These are phyloP conservation scores for Coccomyxa sp. DNA, from an alignment of 139 green algal genomes.

Conservation along the genomic window DNA sequence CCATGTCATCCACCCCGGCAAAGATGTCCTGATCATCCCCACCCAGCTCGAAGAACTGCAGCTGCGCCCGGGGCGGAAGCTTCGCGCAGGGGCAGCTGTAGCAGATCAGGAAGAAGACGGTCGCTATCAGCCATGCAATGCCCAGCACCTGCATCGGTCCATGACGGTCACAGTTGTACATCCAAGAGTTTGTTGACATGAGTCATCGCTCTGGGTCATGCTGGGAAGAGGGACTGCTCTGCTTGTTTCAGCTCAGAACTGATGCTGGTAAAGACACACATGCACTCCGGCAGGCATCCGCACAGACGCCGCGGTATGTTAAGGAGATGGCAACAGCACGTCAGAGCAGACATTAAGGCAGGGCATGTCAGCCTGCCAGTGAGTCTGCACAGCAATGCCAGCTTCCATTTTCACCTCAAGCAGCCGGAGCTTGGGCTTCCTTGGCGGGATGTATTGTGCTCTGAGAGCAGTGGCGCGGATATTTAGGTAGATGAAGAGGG, in stretches of 20 bases:
- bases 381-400: too few species aligned
- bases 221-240: too few species aligned
- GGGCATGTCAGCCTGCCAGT: too few species aligned
- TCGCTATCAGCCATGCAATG: constrained; percentile 43
- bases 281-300: too few species aligned
- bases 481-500: constrained; percentile 38
- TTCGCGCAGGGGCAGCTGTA: constrained; percentile 40
- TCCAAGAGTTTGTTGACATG: too few species aligned
- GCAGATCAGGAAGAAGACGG: constrained; percentile 44
- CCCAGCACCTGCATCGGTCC: constrained; percentile 32
- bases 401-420: constrained; percentile 30
- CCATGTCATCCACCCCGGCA: constrained; percentile 10
- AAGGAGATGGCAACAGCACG: too few species aligned
- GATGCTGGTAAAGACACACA: too few species aligned
- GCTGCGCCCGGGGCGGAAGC: constrained; percentile 25
- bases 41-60: constrained; percentile 29
- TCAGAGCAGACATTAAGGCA: too few species aligned
- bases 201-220: too few species aligned
- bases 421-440: constrained; percentile 22
- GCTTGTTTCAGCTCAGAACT: too few species aligned
- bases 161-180: too few species aligned
- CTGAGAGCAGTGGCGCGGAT: constrained; percentile 26
- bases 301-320: too few species aligned
- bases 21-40: constrained; percentile 32
- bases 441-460: constrained; percentile 26